Percentiles rank a stretch among this genome's conserved stretches.
Conservation (phyloP, 2,329 filamentous ascomycete species). For the Sarocladium kiliense region DNA sequence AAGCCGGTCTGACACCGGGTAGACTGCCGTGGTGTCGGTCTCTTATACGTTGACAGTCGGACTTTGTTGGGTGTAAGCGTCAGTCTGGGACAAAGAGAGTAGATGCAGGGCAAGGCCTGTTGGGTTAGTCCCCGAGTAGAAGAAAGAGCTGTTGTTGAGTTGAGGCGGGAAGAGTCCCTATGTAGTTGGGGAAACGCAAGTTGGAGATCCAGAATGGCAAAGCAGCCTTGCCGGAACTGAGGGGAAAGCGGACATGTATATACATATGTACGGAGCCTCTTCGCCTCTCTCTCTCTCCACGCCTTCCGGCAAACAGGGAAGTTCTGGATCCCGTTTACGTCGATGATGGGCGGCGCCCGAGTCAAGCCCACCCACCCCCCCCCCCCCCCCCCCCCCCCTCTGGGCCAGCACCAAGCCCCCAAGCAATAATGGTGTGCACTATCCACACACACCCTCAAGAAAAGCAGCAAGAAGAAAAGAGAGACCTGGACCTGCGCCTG, state of each 20-base stretch:
- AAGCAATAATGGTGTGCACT: not conserved
- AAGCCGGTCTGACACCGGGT: not conserved
- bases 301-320: slow-evolving; percentile 8
- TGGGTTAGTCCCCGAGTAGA: not conserved
- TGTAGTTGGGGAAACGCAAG: not conserved
- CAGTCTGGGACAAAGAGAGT: not conserved
- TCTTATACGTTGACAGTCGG: not conserved
- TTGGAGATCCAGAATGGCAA: not conserved
- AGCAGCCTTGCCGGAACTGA: not conserved
- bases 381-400: not conserved
- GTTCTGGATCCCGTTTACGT: slow-evolving; percentile 8
- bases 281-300: not conserved
- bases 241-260: not conserved
- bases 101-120: not conserved
- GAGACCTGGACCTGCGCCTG: slow-evolving; percentile 4
- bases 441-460: slow-evolving; percentile 1
- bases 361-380: slow-evolving; percentile 7
- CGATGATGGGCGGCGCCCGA: slow-evolving; percentile 7
- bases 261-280: not conserved
- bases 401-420: no score
- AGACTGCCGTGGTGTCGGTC: not conserved
- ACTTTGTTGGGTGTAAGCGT: slow-evolving; percentile 7
- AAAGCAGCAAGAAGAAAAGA: slow-evolving; percentile 6
- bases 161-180: not conserved
- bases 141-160: not conserved